A percentile compares a stretch with the other conserved stretches of the same genome.
These are phyloP conservation scores for Coemansia sp. DNA, from an alignment of 192 early-diverging fungal species.

Conservation along the genomic window DNA sequence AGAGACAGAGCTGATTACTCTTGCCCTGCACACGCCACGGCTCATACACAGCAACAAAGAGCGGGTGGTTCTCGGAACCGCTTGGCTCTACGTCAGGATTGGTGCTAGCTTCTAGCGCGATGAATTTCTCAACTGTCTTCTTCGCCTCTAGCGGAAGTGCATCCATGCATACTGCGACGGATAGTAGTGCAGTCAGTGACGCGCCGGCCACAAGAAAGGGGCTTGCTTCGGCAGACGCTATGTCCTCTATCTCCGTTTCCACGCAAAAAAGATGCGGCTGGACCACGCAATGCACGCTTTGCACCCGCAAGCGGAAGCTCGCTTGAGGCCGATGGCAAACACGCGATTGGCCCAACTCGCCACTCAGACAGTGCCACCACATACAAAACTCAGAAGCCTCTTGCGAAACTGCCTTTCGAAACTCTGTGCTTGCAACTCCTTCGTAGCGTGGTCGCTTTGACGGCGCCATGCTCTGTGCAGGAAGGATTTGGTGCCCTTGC, in stretches of 20 bases:
- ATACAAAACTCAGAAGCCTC: constrained; percentile 36
- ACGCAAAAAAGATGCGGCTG: constrained; percentile 35
- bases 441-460: constrained; percentile 34
- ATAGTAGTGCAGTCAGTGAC: constrained; percentile 31
- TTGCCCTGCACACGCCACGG: constrained; percentile 34
- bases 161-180: constrained; percentile 33
- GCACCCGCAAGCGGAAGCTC: constrained; percentile 17
- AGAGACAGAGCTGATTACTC: constrained; percentile 16
- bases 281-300: constrained; percentile 11
- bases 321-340: constrained; percentile 21
- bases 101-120: not conserved
- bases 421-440: constrained; percentile 22
- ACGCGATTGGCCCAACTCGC: constrained; percentile 13
- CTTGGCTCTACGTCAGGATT: not conserved
- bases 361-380: constrained; percentile 45
- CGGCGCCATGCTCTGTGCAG: constrained; percentile 7
- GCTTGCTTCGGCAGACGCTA: not conserved
- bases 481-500: not conserved
- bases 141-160: constrained; percentile 27
- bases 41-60: constrained; percentile 22
- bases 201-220: constrained; percentile 11
- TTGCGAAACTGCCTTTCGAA: constrained; percentile 11
- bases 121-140: constrained; percentile 8
- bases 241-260: constrained; percentile 13
- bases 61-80: not conserved